A percentile compares a stretch with the other conserved stretches of the same genome.
Evolutionary conservation across 768 basidiomycete genomes (phyloP).

Genomic region (Hypholoma sublateritium): DNA sequence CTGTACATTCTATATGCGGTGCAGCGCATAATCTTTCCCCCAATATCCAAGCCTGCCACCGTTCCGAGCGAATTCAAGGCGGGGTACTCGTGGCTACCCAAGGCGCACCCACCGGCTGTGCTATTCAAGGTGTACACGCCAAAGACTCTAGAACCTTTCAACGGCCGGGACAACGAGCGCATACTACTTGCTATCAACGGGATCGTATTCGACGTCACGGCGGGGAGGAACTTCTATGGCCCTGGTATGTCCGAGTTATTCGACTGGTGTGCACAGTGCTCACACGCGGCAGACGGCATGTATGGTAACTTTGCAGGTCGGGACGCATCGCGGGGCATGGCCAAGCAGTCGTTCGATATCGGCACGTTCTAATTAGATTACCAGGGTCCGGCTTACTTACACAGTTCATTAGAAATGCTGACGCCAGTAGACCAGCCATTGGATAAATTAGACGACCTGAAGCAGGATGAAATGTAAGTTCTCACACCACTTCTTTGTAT

Average conservation of each 20-base stretch:
- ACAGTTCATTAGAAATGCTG: slow-evolving; percentile 64
- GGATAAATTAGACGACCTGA: slow-evolving; percentile 80
- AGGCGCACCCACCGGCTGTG: slow-evolving; percentile 74
- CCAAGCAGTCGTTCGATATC: slow-evolving; percentile 93
- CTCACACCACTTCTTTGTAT: not conserved
- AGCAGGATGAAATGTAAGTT: slow-evolving; percentile 78
- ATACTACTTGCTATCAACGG: slow-evolving; percentile 86
- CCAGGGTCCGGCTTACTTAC: not conserved
- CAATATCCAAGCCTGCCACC: slow-evolving; percentile 45
- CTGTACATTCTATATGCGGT: slow-evolving; percentile 78
- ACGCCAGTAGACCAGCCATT: slow-evolving; percentile 84
- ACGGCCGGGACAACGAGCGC: slow-evolving; percentile 61
- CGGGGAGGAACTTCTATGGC: slow-evolving; percentile 90
- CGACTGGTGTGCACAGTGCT: not conserved
- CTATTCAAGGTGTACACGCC: slow-evolving; percentile 81
- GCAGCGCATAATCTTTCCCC: slow-evolving; percentile 72
- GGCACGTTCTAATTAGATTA: slow-evolving; percentile 47
- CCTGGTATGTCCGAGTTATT: slow-evolving; percentile 60
- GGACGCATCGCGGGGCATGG: slow-evolving; percentile 96
- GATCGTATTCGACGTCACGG: slow-evolving; percentile 90
- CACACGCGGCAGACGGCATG: slow-evolving; percentile 73
- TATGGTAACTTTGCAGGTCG: slow-evolving; percentile 97
- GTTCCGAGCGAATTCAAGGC: slow-evolving; percentile 73
- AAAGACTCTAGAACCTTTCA: slow-evolving; percentile 66
- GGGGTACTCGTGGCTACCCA: slow-evolving; percentile 92